Evolutionary conservation across 2,329 filamentous ascomycete species (phyloP), one percentile per base, ranked within the genome.

Genomic region (Colletotrichum magnum): DNA sequence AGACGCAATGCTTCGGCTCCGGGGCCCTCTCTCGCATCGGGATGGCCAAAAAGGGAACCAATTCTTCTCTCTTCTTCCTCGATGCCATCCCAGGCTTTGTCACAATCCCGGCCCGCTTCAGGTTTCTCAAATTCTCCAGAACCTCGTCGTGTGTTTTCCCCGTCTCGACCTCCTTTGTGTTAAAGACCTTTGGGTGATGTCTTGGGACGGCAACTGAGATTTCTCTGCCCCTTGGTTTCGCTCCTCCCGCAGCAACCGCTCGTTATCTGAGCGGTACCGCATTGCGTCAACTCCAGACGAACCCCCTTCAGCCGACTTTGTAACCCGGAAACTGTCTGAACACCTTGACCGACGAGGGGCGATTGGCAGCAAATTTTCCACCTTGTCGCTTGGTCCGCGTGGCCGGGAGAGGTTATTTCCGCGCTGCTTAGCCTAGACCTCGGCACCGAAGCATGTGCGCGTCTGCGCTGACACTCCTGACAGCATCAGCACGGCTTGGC

Each of bases 21-120:
- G 18, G 24, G 48, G 41, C 48, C 15, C 5, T 24, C 51, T 69
- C 66, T 69, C 66, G 66, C 66, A 60, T 69, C 57, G 50, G 51
- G 21, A 39, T 18, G n/a, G 56, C 62, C 66, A 47, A 66, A 66
- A 57, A 16, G 36, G 64, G 62, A 57, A 57, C 13, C 39, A 36
- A 9, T 15, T 64, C 9, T 18, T 39, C 10, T n/a, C 41, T 15
- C 9, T 21, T 50, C 18, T 50, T 10, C 47, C 43, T 36, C 7
- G 32, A 43, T 43, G 13, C 41, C 41, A 15, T 43, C 41, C 13
- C 15, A 15, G 16, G 41, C 2, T 2, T 5, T 43, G 41, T 43
- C 41, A 43, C 13, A 15, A 15, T 16, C 18, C 47, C 21, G 47
- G 28, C 43, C 24, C 24, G 61, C 59, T 65, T 65, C 61, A 21